phyloP scores from a whole-genome alignment of 1,284 basidiomycete species.

The Leccinum fallax region DNA sequence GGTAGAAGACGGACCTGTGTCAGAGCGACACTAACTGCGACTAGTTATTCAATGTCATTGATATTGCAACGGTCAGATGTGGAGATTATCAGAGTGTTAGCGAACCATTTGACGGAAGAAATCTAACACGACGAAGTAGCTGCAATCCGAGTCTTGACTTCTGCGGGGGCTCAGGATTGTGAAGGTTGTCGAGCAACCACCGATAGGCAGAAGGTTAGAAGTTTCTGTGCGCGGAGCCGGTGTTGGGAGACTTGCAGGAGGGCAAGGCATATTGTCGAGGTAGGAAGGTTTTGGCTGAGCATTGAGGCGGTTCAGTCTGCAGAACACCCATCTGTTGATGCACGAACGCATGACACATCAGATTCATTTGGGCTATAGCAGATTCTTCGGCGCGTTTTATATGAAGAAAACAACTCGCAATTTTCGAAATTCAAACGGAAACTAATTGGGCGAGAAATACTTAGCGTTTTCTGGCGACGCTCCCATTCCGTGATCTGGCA shows the following conservation, averaged over 20 bases:
- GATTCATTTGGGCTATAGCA: accelerated
- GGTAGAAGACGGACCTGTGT: slow-evolving; percentile 67
- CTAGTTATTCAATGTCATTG: not conserved
- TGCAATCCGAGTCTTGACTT: slow-evolving; percentile 20
- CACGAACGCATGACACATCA: slow-evolving; percentile 9
- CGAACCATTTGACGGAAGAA: slow-evolving; percentile 50
- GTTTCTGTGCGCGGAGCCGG: too few relatives aligned
- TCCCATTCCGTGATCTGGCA: not conserved
- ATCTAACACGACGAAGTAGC: slow-evolving; percentile 5
- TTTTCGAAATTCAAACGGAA: slow-evolving; percentile 4
- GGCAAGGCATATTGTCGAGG: not conserved
- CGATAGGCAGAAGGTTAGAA: not conserved
- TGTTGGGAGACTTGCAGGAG: not conserved
- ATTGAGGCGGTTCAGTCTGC: not conserved
- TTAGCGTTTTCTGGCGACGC: not conserved
- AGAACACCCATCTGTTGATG: slow-evolving; percentile 9
- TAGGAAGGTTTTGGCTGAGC: not conserved
- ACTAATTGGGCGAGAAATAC: not conserved
- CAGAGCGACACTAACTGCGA: slow-evolving; percentile 47
- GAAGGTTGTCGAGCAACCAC: slow-evolving; percentile 42
- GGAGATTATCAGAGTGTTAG: slow-evolving; percentile 32
- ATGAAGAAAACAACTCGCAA: not conserved
- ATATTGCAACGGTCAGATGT: not conserved
- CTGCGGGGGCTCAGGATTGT: slow-evolving; percentile 54
- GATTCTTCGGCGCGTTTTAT: not conserved